phyloP scores from a whole-genome alignment of 139 green algal species.

The Volvox reticuliferus region DNA sequence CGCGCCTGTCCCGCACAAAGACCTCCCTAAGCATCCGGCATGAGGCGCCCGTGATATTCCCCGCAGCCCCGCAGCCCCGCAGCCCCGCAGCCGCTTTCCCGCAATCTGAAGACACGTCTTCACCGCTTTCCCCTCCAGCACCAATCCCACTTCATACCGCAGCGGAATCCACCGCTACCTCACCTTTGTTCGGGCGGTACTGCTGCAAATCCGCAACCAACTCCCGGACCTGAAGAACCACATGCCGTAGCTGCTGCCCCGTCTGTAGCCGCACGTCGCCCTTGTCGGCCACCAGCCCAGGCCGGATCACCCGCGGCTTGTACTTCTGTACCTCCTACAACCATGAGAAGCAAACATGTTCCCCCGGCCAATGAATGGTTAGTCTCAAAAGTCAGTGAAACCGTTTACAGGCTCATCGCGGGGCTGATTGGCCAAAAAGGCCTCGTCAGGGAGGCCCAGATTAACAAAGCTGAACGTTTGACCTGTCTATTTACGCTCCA shows the following conservation, averaged over 20 bases:
- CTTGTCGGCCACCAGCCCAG: conserved; percentile 2
- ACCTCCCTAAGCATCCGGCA: neutral
- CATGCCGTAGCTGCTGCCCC: conserved; percentile 38
- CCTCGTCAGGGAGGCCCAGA: too few species aligned
- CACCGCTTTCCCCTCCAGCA: neutral
- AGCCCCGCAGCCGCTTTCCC: neutral
- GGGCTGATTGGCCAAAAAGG: too few species aligned
- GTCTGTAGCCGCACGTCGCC: neutral
- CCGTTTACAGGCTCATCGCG: too few species aligned
- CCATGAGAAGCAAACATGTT: neutral
- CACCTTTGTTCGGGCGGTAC: conserved; percentile 34
- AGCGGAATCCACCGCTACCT: neutral
- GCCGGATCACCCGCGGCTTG: conserved; percentile 20
- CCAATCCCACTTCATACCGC: neutral
- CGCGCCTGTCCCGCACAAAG: too few species aligned
- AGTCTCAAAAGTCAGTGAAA: too few species aligned
- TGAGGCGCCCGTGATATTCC: neutral
- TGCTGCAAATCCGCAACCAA: conserved; percentile 37
- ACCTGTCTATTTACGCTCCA: too few species aligned
- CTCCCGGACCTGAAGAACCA: conserved; percentile 32
- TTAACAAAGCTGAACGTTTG: too few species aligned
- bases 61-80: neutral
- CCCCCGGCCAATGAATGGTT: too few species aligned
- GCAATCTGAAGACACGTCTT: neutral
- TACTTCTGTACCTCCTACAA: conserved; percentile 47